A percentile compares a stretch with the other conserved stretches of the same genome.
These are phyloP conservation scores for Septoria petroselini DNA, from an alignment of 2,329 filamentous ascomycete species.

Conservation along the genomic window DNA sequence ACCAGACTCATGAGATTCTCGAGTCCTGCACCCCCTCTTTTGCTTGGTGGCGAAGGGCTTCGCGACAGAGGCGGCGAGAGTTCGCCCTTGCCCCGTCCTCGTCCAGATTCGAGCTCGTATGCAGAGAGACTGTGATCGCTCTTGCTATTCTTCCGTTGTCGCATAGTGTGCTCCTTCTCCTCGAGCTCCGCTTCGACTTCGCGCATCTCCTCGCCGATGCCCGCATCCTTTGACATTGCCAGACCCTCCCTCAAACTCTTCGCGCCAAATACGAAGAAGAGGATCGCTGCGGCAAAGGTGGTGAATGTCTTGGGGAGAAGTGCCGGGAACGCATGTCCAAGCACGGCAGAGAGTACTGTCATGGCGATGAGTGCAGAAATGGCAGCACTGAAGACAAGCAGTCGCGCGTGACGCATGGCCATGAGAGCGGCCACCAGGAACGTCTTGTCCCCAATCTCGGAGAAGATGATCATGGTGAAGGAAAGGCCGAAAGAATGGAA, in stretches of 20 bases:
- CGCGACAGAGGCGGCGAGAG: constrained; percentile 31
- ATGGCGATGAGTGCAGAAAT: constrained; percentile 84
- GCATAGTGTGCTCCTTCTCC: constrained; percentile 73
- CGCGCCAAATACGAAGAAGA: constrained; percentile 87
- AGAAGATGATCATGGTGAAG: constrained; percentile 95
- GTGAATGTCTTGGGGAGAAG: constrained; percentile 89
- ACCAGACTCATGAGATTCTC: constrained; percentile 84
- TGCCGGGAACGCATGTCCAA: constrained; percentile 87
- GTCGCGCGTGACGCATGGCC: constrained; percentile 96
- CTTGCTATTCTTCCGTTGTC: constrained; percentile 63
- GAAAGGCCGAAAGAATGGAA: constrained; percentile 88
- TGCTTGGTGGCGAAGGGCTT: constrained; percentile 29
- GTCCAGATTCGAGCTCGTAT: constrained; percentile 52
- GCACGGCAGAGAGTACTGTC: constrained; percentile 88
- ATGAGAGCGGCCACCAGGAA: constrained; percentile 96
- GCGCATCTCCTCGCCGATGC: constrained; percentile 94
- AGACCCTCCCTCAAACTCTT: constrained; percentile 83
- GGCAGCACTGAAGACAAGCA: constrained; percentile 93
- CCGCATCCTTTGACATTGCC: constrained; percentile 83
- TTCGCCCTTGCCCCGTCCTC: constrained; percentile 25
- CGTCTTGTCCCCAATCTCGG: constrained; percentile 96
- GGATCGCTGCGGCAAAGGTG: constrained; percentile 74
- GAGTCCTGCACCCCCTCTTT: constrained; percentile 55
- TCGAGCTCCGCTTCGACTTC: constrained; percentile 93
- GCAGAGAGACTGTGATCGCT: constrained; percentile 57